phyloP scores from a whole-genome alignment of 1,284 basidiomycete genomes.

The Tylopilus orsonianus region DNA sequence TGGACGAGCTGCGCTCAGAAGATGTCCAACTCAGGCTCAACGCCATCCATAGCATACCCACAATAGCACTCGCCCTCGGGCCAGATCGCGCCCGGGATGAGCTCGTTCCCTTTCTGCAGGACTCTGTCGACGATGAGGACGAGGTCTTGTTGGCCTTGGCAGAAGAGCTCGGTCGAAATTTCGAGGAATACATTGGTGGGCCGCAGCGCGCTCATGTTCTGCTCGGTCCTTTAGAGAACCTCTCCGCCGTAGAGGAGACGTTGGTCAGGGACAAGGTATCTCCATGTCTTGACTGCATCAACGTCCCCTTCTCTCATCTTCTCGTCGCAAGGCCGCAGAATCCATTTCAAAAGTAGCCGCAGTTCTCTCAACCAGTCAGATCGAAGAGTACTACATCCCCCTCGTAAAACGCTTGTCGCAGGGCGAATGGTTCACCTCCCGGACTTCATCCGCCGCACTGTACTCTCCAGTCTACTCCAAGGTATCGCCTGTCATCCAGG shows the following conservation, averaged over 20 bases:
- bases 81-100: conserved; percentile 95
- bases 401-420: conserved; percentile 86
- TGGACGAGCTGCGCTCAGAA: conserved; percentile 94
- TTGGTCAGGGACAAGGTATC: conserved; percentile 95
- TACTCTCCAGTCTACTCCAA: conserved; percentile 92
- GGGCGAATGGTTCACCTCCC: conserved; percentile 99
- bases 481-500: conserved; percentile 74
- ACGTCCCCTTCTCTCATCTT: conserved; percentile 14
- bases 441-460: conserved; percentile 93
- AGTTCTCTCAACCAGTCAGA: conserved; percentile 76
- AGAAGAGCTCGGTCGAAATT: conserved; percentile 91
- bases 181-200: conserved; percentile 95
- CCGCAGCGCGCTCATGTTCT: conserved; percentile 86
- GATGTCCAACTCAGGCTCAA: conserved; percentile 94
- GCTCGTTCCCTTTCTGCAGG: conserved; percentile 95
- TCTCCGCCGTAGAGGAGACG: conserved; percentile 97
- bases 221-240: conserved; percentile 91
- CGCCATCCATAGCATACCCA: conserved; percentile 97
- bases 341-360: conserved; percentile 92
- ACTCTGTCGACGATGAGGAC: conserved; percentile 99
- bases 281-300: conserved; percentile 1
- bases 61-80: conserved; percentile 96
- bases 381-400: conserved; percentile 93
- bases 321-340: conserved; percentile 77
- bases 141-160: conserved; percentile 96